Evolutionary conservation across 2,329 filamentous ascomycete genomes (phyloP), one percentile per base, ranked within the genome.

Genomic region (Didymella keratinophila): DNA sequence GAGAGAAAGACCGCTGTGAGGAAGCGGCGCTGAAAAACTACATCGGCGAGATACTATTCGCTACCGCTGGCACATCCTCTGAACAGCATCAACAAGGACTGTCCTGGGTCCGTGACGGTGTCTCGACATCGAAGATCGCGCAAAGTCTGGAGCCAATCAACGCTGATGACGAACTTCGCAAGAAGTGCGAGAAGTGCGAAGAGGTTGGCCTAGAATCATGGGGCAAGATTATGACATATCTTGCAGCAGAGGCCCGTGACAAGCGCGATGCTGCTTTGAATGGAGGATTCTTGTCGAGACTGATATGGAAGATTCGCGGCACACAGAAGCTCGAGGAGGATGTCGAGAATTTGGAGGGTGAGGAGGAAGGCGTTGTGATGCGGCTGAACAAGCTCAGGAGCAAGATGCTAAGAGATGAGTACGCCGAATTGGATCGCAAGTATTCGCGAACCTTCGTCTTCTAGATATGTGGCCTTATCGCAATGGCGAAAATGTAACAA

Each of bases 31-130:
- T 97, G 14, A 93, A 92, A 82, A 84, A 93, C 23, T 95, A 97
- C 76, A 94, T 98, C 62, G 94, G 94, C 58, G 94, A 98, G 79
- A 96, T 98, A 50, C 84, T 98, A 30, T 97, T 90, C 76, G 86
- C 91, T 0, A 85, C 85, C 4, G 83, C 85, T n/a, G 78, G 81
- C 4, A 60, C 72, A 4, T 76, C 74, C 50, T 52, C 58, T 53
- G 46, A 61, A 10, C 64, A 72, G 18, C 80, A 76, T 18, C 80
- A 81, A 49, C 88, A 90, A 60, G 94, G 93, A 0, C 82, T 97
- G 2, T 87, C 88, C 6, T 98, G 94, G 94, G 97, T 94, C 0
- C 86, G 92, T 54, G 92, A 97, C 62, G 93, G 90, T 25, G 92
- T 96, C 1, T 75, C 72, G 0, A 80, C 90, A 1, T 90, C 93